Evolutionary conservation across 768 basidiomycete species (phyloP), one percentile per base, ranked within the genome.

Genomic region (Leucosporidium yakuticum): DNA sequence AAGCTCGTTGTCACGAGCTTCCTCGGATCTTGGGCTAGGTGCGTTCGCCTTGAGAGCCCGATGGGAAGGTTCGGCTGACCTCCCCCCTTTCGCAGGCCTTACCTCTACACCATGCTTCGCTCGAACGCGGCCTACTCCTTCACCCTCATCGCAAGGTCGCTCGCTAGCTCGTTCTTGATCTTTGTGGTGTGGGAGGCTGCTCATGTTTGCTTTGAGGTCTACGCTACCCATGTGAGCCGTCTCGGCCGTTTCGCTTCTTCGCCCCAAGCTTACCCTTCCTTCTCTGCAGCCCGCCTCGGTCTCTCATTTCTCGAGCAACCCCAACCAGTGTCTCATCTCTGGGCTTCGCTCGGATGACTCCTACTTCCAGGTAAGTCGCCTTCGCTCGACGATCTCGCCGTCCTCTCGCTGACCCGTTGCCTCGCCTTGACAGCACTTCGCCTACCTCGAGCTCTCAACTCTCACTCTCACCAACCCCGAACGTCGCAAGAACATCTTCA

Each of bases 401-500:
- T 62, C 29, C 25, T 11, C 56, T 32, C 21, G 49, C 15, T 27
- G 25, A 25, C 36, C 17, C 39, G n/a, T 7, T 14, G n/a, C 14
- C 44, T 9, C n/a, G n/a, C 23, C 58, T 9, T 5, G 15, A 36
- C 51, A 71, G 68, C 60, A 62, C 44, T 67, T 74, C 31, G 70
- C 73, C 21, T 70, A 59, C 68, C 73, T 69, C 62, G 73, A 74
- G 63, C 65, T 74, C 4, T 32, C 63, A 12, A 11, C 34, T 15
- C 58, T 74, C 12, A 69, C 65, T n/a, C 62, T 67, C 5, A 60
- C 34, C 6, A 53, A 68, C 51, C 51, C 56, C 4, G 21, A 20
- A 2, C 68, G 73, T 7, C 62, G 73, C 20, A 29, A 70, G 34
- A 62, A 60, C 12, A 74, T 74, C 64, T 74, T 72, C 62, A 66